Conservation (phyloP, 495 filamentous ascomycete species). For the Amphirosellinia nigrospora region DNA sequence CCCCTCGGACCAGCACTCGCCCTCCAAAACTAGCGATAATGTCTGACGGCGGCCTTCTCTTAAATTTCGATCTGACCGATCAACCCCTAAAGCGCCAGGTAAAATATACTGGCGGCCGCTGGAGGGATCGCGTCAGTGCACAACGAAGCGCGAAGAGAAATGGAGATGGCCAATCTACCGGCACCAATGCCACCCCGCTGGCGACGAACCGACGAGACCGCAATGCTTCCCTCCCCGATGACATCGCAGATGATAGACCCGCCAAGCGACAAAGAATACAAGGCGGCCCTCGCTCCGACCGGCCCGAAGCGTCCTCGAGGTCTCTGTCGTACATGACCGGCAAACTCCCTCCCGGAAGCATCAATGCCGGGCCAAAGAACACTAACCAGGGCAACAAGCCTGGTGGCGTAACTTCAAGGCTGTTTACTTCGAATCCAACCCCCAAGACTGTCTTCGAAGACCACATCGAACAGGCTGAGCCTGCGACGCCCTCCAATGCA, state of each 20-base stretch:
- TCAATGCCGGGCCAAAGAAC: constrained; percentile 29
- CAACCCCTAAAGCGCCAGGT: constrained; percentile 62
- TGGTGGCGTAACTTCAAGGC: constrained; percentile 75
- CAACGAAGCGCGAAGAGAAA: constrained; percentile 70
- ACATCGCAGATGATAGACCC: constrained; percentile 38
- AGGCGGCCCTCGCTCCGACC: constrained; percentile 7
- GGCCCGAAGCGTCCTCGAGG: constrained; percentile 27
- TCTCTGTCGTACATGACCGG: constrained; percentile 30
- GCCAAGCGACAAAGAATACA: constrained; percentile 51
- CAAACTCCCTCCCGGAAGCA: constrained; percentile 22
- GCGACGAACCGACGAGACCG: constrained; percentile 31
- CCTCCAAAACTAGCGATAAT: constrained; percentile 51
- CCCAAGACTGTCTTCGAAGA: constrained; percentile 63
- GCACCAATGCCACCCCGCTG: constrained; percentile 38
- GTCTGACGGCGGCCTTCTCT: constrained; percentile 91
- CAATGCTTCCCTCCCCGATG: constrained; percentile 28
- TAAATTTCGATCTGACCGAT: constrained; percentile 85
- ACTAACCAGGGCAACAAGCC: constrained; percentile 40
- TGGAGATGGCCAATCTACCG: constrained; percentile 41
- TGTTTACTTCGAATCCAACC: constrained; percentile 87
- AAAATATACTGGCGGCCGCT: constrained; percentile 85
- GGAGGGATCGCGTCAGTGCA: constrained; percentile 84
- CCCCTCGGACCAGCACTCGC: constrained; percentile 12
- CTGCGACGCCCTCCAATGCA: constrained; percentile 88
- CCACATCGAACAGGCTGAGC: constrained; percentile 49